phyloP scores from a whole-genome alignment of 2,329 filamentous ascomycete genomes.

The Aspergillus aculeatus region DNA sequence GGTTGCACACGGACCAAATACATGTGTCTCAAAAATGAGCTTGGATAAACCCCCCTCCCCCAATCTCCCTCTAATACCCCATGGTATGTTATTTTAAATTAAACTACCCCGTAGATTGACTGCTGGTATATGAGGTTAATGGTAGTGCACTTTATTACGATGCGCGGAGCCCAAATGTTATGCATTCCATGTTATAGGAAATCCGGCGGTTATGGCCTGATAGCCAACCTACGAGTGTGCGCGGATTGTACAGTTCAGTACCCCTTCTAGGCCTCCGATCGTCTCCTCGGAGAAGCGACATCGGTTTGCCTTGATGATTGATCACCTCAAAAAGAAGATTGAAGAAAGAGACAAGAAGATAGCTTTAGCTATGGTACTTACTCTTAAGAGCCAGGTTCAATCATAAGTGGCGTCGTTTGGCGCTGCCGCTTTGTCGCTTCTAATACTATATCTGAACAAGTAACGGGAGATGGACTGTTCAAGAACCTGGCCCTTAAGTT shows the following conservation, averaged over 20 bases:
- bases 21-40: slow-evolving; percentile 8
- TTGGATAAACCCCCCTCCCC: not conserved
- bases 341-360: not conserved
- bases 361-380: not conserved
- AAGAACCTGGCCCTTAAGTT: not conserved
- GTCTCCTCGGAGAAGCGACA: not conserved
- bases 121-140: not conserved
- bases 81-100: not conserved
- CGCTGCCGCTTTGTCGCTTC: not conserved
- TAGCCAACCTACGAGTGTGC: not conserved
- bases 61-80: not conserved
- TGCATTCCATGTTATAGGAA: not conserved
- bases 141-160: not conserved
- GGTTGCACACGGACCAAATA: slow-evolving; percentile 4
- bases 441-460: not conserved
- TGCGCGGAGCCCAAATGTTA: not conserved
- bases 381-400: not conserved
- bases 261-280: not conserved
- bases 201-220: not conserved
- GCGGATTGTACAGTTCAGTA: not conserved
- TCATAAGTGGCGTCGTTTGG: not conserved
- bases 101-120: not conserved
- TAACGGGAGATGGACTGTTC: not conserved
- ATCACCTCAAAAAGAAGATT: not conserved
- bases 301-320: not conserved